phyloP scores from a whole-genome alignment of 257 asterid species.

The Solanum piurae region DNA sequence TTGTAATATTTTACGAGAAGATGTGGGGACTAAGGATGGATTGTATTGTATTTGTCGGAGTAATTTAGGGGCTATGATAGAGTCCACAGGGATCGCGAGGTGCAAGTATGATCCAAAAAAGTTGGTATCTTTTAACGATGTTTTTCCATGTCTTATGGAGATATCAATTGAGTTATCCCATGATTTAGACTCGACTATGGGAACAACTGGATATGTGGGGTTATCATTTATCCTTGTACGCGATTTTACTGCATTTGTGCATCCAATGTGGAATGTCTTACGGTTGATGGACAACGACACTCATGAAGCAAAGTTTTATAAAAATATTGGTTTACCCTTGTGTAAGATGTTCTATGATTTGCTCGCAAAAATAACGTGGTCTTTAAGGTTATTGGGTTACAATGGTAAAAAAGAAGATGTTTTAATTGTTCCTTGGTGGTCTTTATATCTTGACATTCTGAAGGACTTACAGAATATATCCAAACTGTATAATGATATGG shows the following conservation, averaged over 20 bases:
- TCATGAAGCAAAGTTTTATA: neutral
- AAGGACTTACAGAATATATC: conserved; percentile 53
- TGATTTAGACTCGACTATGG: conserved; percentile 19
- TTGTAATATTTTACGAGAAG: conserved; percentile 34
- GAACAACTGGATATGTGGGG: conserved; percentile 11
- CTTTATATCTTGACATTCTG: conserved; percentile 48
- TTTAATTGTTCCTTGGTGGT: conserved; percentile 23
- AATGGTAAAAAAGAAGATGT: conserved; percentile 12
- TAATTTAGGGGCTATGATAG: conserved; percentile 22
- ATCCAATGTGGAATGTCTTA: conserved; percentile 24
- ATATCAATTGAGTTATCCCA: conserved; percentile 32
- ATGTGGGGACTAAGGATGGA: conserved; percentile 23
- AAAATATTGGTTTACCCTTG: conserved; percentile 24
- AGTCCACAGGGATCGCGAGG: conserved; percentile 1
- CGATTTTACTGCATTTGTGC: conserved; percentile 41
- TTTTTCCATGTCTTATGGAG: conserved; percentile 45
- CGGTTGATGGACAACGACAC: conserved; percentile 11
- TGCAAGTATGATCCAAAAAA: conserved; percentile 1
- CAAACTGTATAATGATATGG: conserved; percentile 38
- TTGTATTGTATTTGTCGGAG: conserved; percentile 39
- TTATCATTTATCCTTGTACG: conserved; percentile 22
- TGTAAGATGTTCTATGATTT: conserved; percentile 26
- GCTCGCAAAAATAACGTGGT: conserved; percentile 32
- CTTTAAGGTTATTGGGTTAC: conserved; percentile 34
- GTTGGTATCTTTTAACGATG: conserved; percentile 33